A percentile compares a stretch with the other conserved stretches of the same genome.
phyloP scores from a whole-genome alignment of 2,329 filamentous ascomycete species.

The Chaetomiaceae sp. region DNA sequence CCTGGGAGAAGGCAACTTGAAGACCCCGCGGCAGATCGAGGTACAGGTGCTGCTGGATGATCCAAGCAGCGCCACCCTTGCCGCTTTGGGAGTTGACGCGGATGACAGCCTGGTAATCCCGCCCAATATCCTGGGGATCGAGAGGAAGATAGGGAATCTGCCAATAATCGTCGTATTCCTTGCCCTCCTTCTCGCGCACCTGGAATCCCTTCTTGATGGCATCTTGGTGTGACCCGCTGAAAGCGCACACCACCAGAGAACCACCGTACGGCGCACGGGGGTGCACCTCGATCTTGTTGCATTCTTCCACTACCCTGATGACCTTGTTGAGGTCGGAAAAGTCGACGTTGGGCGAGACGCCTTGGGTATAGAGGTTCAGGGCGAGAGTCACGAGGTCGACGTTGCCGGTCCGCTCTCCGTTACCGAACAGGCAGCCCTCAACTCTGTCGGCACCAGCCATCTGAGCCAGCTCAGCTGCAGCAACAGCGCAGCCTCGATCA shows the following conservation, averaged over 20 bases:
- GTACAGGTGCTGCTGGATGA: constrained; percentile 82
- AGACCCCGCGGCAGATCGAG: constrained; percentile 90
- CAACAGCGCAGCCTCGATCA: constrained; percentile 84
- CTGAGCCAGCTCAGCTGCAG: constrained; percentile 85
- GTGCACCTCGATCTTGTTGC: constrained; percentile 93
- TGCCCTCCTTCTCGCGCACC: constrained; percentile 57
- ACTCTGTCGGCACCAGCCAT: constrained; percentile 96
- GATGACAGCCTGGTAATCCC: constrained; percentile 97
- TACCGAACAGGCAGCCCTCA: constrained; percentile 90
- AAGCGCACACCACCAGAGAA: constrained; percentile 85
- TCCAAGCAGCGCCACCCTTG: constrained; percentile 92
- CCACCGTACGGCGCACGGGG: constrained; percentile 87
- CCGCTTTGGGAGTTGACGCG: constrained; percentile 95
- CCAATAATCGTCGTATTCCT: constrained; percentile 66
- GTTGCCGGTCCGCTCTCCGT: constrained; percentile 93
- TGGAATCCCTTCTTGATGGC: constrained; percentile 93
- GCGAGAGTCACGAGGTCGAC: constrained; percentile 90
- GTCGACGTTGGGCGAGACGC: constrained; percentile 77
- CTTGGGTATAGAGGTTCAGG: constrained; percentile 93
- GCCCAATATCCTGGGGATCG: constrained; percentile 87
- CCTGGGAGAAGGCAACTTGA: constrained; percentile 83
- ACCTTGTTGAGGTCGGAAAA: constrained; percentile 84
- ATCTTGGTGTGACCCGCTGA: constrained; percentile 89
- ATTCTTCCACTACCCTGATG: constrained; percentile 84
- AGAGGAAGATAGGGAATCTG: constrained; percentile 87